These are phyloP conservation scores for Punica granatum DNA, from an alignment of 345 rosid genomes.

Conservation along the genomic window DNA sequence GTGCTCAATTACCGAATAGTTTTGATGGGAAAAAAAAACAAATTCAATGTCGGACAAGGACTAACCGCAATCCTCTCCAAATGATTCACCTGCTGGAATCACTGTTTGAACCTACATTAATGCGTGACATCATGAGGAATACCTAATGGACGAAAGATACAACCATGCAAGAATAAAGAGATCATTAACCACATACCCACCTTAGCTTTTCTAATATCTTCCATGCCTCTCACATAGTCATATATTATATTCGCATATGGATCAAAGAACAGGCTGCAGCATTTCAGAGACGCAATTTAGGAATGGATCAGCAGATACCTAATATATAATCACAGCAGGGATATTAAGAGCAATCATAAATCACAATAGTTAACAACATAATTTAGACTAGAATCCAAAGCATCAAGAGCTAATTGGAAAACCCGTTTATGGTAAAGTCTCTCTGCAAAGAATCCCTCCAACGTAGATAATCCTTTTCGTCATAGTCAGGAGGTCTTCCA, in stretches of 20 bases:
- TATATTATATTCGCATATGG: conserved; percentile 76
- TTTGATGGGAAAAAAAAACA: not conserved
- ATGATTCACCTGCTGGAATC: conserved; percentile 34
- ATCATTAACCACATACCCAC: conserved; percentile 63
- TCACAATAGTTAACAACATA: not conserved
- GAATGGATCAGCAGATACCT: not conserved
- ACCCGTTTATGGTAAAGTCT: conserved; percentile 97
- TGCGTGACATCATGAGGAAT: conserved; percentile 8
- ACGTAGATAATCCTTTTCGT: conserved; percentile 57
- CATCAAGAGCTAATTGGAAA: not conserved
- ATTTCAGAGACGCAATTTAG: conserved; percentile 7
- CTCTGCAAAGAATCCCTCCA: conserved; percentile 75
- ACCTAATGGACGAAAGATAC: conserved; percentile 9
- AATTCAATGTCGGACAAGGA: not conserved
- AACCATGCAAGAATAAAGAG: conserved; percentile 18
- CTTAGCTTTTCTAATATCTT: conserved; percentile 84
- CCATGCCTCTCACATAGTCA: conserved; percentile 84
- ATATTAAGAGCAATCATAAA: not conserved
- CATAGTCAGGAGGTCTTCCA: conserved; percentile 34
- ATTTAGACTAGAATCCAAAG: not conserved
- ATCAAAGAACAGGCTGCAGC: conserved; percentile 82
- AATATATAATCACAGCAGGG: not conserved
- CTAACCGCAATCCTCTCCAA: conserved; percentile 65
- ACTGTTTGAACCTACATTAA: conserved; percentile 39
- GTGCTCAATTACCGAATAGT: not conserved